Evolutionary conservation across 352 stramenopile genomes (phyloP), one percentile per base, ranked within the genome.

Genomic region (Albugo laibachii): DNA sequence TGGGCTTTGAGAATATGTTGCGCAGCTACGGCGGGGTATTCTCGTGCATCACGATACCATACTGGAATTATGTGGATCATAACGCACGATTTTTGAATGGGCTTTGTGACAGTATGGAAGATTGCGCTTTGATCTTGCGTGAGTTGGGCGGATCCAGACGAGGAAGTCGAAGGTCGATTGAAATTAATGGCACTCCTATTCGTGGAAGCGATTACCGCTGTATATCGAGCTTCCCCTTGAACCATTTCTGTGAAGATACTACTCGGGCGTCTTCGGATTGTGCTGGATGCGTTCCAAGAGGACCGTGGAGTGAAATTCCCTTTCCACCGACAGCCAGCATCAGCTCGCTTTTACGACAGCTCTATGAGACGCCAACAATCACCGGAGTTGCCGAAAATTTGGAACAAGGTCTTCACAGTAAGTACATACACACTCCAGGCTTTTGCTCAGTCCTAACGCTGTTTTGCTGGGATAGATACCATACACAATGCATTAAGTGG

Each of bases 1-100:
- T 89, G 13, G 80, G 63, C 4, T 92, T 85, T 52, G 80, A 92
- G 53, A 89, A 91, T 52, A 80, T 92, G 69, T 49, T 92, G 31
- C 69, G 80, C 11, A 69, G 64, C 36, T 82, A 83, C 42, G 80
- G 76, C 11, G 66, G 65, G 8, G 72, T 82, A 36, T 91, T 82
- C 45, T 61, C 75, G n/a, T 92, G 80, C 49, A 64, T 92, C 43
- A 92, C 80, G 11, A 45, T 92, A 13, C 80, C 80, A 8, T 92
- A 86, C 63, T 92, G 70, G 70, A 81, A 92, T 59, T 92, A 88
- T 41, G 73, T 85, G 18, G 57, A 85, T 46, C 64, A 92, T 42
- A 89, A 79, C n/a, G 60, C 73, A 11, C 65, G 54, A 37, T 92
- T 77, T 47, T 57, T 86, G 20, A 56, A 55, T 15, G 72, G 76